Base-by-base conservation (phyloP, 2,329 filamentous ascomycete species). In the Diaporthe sp. region DNA sequence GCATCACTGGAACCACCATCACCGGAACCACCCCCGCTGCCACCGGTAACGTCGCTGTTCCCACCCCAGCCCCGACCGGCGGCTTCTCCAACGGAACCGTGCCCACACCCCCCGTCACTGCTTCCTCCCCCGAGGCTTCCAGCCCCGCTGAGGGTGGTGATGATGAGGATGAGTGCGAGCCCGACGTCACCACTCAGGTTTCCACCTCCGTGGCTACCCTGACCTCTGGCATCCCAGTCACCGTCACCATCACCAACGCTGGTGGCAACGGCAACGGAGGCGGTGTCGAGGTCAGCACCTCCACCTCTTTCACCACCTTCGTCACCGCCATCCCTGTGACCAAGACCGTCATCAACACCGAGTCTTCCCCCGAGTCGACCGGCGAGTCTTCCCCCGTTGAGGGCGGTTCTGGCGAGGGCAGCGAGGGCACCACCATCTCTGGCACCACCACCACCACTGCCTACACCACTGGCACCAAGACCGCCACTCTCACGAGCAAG, bases 21-120 rank as follows among this genome's bases (percentile, higher is more conserved):
- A 84, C 85, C 76, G 85, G 86, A 80, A 86, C 85, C 77, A 71
- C 74, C 28, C 46, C 77, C 78, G 85, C 75, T 81, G 83, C 77
- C 28, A 42, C 77, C 78, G 85, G 75, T 81, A 83, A 77, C 76
- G 80, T 84, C 78, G 19, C 51, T 67, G 15, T 37, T 8, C 25
- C 44, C 28, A 51, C 75, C 19, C 37, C 61, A 8, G 72, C 31
- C 25, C 61, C 69, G 3, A 7, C 67, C 5, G 58, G 74, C 80
- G 55, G 3, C 2, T 37, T 37, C 44, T 10, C 22, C 12, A 69
- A 69, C 65, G 65, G 65, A 28, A 69, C 65, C 65, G 2, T n/a
- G 19, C 65, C 65, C 65, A 28, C 65, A 3, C 9, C 65, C 12
- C 44, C 58, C 19, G 22, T 72, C 39, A 62, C 75, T 37, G 37